phyloP scores from a whole-genome alignment of 2,329 filamentous ascomycete species.

The Myriosclerotinia duriaeana region DNA sequence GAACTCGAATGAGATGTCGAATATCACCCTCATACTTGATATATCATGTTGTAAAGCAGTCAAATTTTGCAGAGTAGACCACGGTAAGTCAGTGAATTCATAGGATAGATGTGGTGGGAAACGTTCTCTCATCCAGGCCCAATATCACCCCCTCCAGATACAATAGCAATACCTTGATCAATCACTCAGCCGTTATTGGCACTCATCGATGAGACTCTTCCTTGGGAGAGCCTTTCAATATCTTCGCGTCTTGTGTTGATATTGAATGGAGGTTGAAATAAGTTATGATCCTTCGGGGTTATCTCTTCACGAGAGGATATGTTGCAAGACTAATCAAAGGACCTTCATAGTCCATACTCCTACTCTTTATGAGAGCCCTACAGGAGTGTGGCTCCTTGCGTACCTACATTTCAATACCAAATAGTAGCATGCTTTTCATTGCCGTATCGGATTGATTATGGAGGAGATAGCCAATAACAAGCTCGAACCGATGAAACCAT shows the following conservation, averaged over 20 bases:
- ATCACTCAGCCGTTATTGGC: constrained; percentile 48
- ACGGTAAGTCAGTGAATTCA: neutral
- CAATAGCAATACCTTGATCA: constrained; percentile 42
- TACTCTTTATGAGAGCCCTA: constrained; percentile 46
- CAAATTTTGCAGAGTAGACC: neutral
- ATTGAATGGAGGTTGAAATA: constrained; percentile 46
- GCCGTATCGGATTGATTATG: neutral
- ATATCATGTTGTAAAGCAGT: neutral
- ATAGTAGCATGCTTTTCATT: neutral
- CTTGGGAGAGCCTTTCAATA: constrained; percentile 45
- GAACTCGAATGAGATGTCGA: too few species aligned
- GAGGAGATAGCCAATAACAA: neutral
- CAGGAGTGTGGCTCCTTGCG: constrained; percentile 54
- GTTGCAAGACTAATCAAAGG: constrained; percentile 50
- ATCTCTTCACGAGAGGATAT: constrained; percentile 42
- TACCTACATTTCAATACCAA: constrained; percentile 46
- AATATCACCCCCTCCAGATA: neutral
- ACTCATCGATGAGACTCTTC: constrained; percentile 45
- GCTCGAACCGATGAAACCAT: neutral
- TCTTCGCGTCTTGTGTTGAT: constrained; percentile 50
- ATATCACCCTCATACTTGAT: neutral
- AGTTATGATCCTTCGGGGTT: constrained; percentile 37
- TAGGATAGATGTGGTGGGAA: neutral
- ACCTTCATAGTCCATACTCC: constrained; percentile 57
- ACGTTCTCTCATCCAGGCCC: neutral